Percentiles rank a stretch among this genome's conserved stretches.
Evolutionary conservation across 2,329 filamentous ascomycete genomes (phyloP).

Genomic region (Coniochaeta sp.): DNA sequence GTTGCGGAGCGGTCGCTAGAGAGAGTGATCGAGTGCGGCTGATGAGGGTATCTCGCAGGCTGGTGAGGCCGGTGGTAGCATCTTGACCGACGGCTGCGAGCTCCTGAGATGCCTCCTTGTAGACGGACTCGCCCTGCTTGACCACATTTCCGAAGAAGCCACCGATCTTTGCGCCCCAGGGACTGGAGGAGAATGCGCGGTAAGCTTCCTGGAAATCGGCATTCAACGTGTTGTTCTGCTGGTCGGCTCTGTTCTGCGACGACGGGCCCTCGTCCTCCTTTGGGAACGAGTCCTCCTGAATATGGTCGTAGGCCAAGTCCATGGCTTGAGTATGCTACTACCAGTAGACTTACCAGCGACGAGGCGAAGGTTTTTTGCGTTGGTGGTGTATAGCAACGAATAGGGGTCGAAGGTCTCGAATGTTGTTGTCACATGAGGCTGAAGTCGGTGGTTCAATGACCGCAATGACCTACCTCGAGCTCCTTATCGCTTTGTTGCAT

Average conservation of each 20-base stretch:
- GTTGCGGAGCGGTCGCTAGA: conserved; percentile 36
- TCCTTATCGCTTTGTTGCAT: neutral
- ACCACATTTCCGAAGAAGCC: conserved; percentile 87
- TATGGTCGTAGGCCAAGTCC: conserved; percentile 97
- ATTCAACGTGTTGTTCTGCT: conserved; percentile 57
- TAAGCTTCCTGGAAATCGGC: conserved; percentile 91
- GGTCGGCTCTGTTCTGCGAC: conserved; percentile 30
- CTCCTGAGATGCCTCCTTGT: conserved; percentile 82
- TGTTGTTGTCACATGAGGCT: neutral
- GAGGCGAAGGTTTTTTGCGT: neutral
- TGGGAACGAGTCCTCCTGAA: conserved; percentile 72
- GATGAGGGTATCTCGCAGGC: conserved; percentile 58
- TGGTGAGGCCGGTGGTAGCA: conserved; percentile 72
- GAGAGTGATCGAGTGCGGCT: conserved; percentile 69
- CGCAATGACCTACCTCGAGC: neutral
- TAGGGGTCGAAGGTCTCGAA: neutral
- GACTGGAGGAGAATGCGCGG: conserved; percentile 82
- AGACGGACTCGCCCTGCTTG: conserved; percentile 81
- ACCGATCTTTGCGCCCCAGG: conserved; percentile 84
- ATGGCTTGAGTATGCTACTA: conserved; percentile 37
- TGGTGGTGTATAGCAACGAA: neutral
- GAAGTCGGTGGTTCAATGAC: neutral
- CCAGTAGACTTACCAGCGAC: neutral
- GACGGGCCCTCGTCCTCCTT: conserved; percentile 43
- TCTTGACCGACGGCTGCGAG: conserved; percentile 71